Percentiles rank a stretch among this genome's conserved stretches.
Evolutionary conservation across 345 rosid genomes (phyloP).

Genomic region (Tarenaya hassleriana): DNA sequence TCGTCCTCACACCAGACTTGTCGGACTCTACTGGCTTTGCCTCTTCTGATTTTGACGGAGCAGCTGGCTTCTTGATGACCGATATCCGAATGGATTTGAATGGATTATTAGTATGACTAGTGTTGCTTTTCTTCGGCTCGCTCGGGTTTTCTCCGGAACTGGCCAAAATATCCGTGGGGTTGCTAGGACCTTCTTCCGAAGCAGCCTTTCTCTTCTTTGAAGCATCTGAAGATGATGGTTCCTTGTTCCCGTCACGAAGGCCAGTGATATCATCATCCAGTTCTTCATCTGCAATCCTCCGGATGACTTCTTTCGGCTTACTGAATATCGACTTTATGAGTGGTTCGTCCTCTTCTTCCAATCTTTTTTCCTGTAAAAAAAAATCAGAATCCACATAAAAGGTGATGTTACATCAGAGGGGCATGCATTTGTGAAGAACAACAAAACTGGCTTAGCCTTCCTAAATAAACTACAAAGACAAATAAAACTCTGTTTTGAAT

Average conservation of each 20-base stretch:
- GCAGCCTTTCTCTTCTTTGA: constrained; percentile 48
- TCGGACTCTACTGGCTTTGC: constrained; percentile 32
- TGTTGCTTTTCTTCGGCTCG: constrained; percentile 23
- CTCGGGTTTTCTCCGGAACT: constrained; percentile 28
- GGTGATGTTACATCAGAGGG: no score
- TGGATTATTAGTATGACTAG: constrained; percentile 28
- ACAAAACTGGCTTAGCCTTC: not conserved
- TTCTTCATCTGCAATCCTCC: constrained; percentile 58
- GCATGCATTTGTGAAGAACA: no score
- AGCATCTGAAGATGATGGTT: constrained; percentile 23
- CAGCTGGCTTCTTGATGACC: constrained; percentile 44
- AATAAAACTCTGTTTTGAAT: not conserved
- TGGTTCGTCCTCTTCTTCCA: constrained; percentile 70
- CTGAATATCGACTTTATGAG: constrained; percentile 60
- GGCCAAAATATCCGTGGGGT: constrained; percentile 49
- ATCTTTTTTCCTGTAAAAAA: constrained; percentile 40
- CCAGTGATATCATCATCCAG: constrained; percentile 25
- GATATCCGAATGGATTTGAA: constrained; percentile 37
- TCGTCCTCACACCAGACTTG: constrained; percentile 21
- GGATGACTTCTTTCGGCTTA: constrained; percentile 39
- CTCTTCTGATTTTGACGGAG: constrained; percentile 30
- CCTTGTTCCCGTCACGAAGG: constrained; percentile 23
- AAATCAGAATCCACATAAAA: no score
- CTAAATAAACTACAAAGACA: not conserved
- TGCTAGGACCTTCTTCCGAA: constrained; percentile 34